A percentile compares a stretch with the other conserved stretches of the same genome.
Conservation (phyloP, 2,329 filamentous ascomycete species). For the Ilyonectria sp. region DNA sequence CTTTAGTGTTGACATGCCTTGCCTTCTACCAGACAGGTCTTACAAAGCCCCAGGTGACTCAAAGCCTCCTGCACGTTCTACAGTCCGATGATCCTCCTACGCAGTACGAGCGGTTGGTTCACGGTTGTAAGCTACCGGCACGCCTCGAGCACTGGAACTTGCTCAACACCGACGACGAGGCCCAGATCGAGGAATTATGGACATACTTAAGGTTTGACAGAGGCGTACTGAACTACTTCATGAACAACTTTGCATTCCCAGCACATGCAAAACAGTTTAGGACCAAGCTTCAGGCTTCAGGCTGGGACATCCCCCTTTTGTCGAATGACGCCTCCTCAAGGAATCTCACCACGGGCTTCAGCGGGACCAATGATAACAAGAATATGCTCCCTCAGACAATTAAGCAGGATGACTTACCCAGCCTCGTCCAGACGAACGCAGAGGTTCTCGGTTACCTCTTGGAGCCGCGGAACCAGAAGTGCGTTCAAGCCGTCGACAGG, state of each 20-base stretch:
- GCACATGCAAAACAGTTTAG: slow-evolving; percentile 75
- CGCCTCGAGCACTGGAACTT: slow-evolving; percentile 66
- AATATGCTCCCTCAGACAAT: slow-evolving; percentile 74
- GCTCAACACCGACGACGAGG: slow-evolving; percentile 72
- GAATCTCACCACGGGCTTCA: slow-evolving; percentile 75
- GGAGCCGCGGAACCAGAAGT: slow-evolving; percentile 64
- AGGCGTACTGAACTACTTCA: slow-evolving; percentile 70
- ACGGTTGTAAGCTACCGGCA: slow-evolving; percentile 59
- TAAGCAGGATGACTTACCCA: slow-evolving; percentile 70
- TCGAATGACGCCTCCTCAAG: neutral
- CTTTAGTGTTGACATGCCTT: slow-evolving; percentile 75
- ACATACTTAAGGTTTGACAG: slow-evolving; percentile 60
- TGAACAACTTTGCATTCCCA: slow-evolving; percentile 77
- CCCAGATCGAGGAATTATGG: slow-evolving; percentile 67
- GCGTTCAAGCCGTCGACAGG: slow-evolving; percentile 51
- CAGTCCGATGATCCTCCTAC: slow-evolving; percentile 70
- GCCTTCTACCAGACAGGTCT: slow-evolving; percentile 77
- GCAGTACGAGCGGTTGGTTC: slow-evolving; percentile 68
- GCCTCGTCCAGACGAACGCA: slow-evolving; percentile 73
- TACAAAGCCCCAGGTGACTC: slow-evolving; percentile 61
- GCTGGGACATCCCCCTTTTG: slow-evolving; percentile 76
- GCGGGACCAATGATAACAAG: slow-evolving; percentile 78
- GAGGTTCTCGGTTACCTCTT: slow-evolving; percentile 74
- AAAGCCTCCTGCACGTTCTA: slow-evolving; percentile 65
- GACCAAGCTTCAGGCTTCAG: slow-evolving; percentile 74